Percentiles rank a stretch among this genome's conserved stretches.
Conservation (phyloP, 2,329 filamentous ascomycete species). For the Stachybotrys elegans region DNA sequence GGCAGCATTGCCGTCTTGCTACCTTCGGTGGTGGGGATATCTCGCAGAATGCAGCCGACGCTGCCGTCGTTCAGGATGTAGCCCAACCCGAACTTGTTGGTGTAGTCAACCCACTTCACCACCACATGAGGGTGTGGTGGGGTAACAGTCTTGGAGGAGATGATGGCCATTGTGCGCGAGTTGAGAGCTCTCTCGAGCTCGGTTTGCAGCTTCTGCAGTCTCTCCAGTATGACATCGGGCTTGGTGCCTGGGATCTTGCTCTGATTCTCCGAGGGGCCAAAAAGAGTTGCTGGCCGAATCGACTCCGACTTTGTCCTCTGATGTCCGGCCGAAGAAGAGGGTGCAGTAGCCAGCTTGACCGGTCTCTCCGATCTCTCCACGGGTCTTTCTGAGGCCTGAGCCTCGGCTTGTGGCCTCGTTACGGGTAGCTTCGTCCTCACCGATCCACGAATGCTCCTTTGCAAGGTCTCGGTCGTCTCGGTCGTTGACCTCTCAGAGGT, state of each 20-base stretch:
- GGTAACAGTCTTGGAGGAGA: slow-evolving; percentile 48
- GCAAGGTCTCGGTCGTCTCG: slow-evolving; percentile 15
- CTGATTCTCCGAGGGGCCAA: slow-evolving; percentile 49
- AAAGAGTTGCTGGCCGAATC: slow-evolving; percentile 43
- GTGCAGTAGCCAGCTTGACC: slow-evolving; percentile 15
- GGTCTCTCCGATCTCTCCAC: background rate
- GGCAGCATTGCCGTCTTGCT: slow-evolving; percentile 50
- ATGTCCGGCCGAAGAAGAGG: slow-evolving; percentile 15
- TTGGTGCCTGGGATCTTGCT: slow-evolving; percentile 46
- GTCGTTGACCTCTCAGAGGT: slow-evolving; percentile 15
- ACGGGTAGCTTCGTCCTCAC: slow-evolving; percentile 20
- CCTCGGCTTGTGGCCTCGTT: slow-evolving; percentile 18
- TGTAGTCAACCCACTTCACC: slow-evolving; percentile 84
- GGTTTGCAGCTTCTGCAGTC: slow-evolving; percentile 50
- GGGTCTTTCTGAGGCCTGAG: slow-evolving; percentile 24
- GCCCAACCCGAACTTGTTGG: slow-evolving; percentile 78
- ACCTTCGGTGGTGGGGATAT: slow-evolving; percentile 48
- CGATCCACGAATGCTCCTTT: slow-evolving; percentile 22
- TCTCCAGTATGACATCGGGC: slow-evolving; percentile 52
- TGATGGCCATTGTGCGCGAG: slow-evolving; percentile 56
- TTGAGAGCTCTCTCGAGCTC: slow-evolving; percentile 61
- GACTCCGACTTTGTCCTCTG: slow-evolving; percentile 22
- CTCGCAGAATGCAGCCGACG: slow-evolving; percentile 64
- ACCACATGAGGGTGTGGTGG: slow-evolving; percentile 58
- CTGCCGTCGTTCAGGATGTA: slow-evolving; percentile 81